Evolutionary conservation across 1,284 basidiomycete species (phyloP).

Genomic region (Termitomyces sp.): DNA sequence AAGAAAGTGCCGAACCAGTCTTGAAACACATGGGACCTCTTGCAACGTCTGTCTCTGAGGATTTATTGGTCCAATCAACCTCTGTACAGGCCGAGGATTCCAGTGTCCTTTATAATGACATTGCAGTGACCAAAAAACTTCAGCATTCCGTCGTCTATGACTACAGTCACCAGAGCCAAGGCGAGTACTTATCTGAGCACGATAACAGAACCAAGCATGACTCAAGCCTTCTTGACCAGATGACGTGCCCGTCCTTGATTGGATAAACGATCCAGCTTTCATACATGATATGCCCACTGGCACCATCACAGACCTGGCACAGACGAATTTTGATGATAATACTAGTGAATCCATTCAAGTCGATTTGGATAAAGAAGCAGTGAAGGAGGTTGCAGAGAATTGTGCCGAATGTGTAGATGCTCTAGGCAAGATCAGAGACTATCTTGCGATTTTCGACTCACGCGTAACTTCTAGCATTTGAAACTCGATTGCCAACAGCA

Average conservation of each 20-base stretch:
- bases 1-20: neutral
- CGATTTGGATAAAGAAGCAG: neutral
- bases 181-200: neutral
- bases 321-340: neutral
- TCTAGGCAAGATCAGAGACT: neutral
- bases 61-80: no score
- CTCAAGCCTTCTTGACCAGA: neutral
- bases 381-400: neutral
- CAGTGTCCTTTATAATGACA: constrained; percentile 8
- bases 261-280: neutral
- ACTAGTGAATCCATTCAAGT: neutral
- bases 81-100: neutral
- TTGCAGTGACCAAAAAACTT: neutral
- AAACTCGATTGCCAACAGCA: neutral
- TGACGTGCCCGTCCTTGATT: neutral
- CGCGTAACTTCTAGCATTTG: neutral
- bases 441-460: neutral
- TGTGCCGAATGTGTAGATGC: neutral
- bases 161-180: neutral
- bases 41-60: neutral
- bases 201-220: neutral
- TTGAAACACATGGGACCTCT: neutral
- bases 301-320: neutral
- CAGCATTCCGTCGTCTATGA: neutral
- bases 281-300: neutral